Base-by-base conservation (phyloP, 257 asterid species). In the Solanum pennellii region DNA sequence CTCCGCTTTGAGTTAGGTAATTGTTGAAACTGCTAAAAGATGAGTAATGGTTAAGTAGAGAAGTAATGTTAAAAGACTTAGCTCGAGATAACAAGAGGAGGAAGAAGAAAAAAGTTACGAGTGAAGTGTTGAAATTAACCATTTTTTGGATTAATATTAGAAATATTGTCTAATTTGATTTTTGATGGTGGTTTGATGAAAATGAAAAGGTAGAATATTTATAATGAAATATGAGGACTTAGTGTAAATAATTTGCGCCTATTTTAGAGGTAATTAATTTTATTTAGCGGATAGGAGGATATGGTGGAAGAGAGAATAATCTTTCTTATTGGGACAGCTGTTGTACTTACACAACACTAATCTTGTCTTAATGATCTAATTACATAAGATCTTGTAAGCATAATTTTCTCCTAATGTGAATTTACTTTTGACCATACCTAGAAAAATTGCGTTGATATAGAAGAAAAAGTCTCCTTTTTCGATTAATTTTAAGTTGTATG, bases 11-110 rank as follows among this genome's bases (percentile, higher is more conserved):
- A 2, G 93, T 86, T 89, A 96, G 93, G 91, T 90, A 94, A 89
- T 29, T 82, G 45, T 90, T 96, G 94, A 94, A 96, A 73, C 68
- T 75, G 92, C 91, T 89, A 92, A 88, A 96, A 6, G 89, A 90
- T 1, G 94, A 90, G 39, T 91, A 89, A 18, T 89, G 87, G 39
- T 16, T n/a, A 3, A 96, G 92, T 29, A 94, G 12, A 42, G 82
- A 65, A 83, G 98, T 94, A 89, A 96, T 93, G 93, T 94, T 91
- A 84, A 88, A 89, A 60, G 93, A 94, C 71, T 87, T 86, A 47
- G 87, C 91, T 6, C 35, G 69, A 83, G 27, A 83, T 89, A 89
- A 86, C 20, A 92, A 45, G 21, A 92, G 86, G n/a, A 85, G 65
- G 87, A 92, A 69, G 87, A 92, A 86, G 35, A 86, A 82, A 88